A percentile compares a stretch with the other conserved stretches of the same genome.
Evolutionary conservation across 352 stramenopile genomes (phyloP).

Genomic region (Phytophthora rubi): DNA sequence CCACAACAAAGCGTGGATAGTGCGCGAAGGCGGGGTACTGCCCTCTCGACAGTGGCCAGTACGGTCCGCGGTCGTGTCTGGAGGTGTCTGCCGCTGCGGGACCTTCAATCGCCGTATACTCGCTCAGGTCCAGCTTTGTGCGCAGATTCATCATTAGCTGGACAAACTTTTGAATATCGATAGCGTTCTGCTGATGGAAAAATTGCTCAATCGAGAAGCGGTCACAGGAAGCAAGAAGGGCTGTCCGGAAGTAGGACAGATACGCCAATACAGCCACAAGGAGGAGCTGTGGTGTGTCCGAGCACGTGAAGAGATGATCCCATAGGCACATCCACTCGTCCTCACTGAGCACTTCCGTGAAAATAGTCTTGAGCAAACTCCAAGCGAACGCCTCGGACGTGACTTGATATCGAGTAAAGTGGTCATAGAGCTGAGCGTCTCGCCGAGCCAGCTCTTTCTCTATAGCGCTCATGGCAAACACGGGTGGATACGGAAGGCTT

Average conservation of each 20-base stretch:
- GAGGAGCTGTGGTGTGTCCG: constrained; percentile 68
- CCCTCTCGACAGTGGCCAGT: constrained; percentile 69
- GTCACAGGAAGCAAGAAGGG: constrained; percentile 62
- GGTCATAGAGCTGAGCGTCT: constrained; percentile 76
- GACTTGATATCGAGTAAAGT: constrained; percentile 77
- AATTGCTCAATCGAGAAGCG: constrained; percentile 80
- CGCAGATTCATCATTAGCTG: constrained; percentile 70
- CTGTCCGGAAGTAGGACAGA: constrained; percentile 69
- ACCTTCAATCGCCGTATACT: constrained; percentile 33
- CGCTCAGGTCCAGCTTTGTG: constrained; percentile 44
- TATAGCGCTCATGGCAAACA: constrained; percentile 68
- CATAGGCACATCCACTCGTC: constrained; percentile 90
- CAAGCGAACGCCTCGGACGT: constrained; percentile 77
- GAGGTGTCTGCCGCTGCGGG: background rate
- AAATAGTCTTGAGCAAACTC: constrained; percentile 88
- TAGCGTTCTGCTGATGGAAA: constrained; percentile 86
- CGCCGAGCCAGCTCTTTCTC: constrained; percentile 73
- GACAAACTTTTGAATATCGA: constrained; percentile 77
- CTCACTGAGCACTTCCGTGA: constrained; percentile 89
- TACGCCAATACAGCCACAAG: constrained; percentile 77
- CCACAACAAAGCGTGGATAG: constrained; percentile 82
- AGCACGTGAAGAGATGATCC: constrained; percentile 86
- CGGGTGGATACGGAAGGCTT: constrained; percentile 83
- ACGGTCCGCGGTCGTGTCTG: constrained; percentile 8
- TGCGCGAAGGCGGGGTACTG: constrained; percentile 84